Conservation (phyloP, 805 yeast genomes). For the Ogataea degrootiae region DNA sequence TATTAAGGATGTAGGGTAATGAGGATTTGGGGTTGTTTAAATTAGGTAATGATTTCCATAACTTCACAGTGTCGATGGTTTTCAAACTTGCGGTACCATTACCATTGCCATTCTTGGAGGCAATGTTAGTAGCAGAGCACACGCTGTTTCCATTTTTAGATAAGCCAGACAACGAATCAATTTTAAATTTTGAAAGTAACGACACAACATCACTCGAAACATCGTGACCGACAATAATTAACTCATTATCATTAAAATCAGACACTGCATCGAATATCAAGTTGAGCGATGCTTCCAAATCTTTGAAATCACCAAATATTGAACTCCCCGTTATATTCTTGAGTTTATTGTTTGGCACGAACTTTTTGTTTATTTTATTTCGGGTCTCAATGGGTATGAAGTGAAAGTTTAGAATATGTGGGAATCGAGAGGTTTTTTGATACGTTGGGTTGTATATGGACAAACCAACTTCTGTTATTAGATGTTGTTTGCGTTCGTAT, state of each 20-base stretch:
- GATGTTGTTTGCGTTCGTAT: constrained; percentile 12
- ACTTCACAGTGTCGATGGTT: constrained; percentile 25
- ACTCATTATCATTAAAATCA: neutral
- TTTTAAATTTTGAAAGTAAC: no score
- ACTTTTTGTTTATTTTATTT: constrained; percentile 17
- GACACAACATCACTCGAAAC: constrained; percentile 20
- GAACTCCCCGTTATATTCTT: constrained; percentile 28
- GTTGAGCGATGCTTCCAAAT: constrained; percentile 9
- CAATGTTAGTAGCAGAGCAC: no score
- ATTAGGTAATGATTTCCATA: constrained; percentile 23
- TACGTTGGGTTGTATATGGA: constrained; percentile 27
- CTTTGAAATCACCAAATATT: constrained; percentile 10
- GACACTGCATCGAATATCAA: constrained; percentile 5
- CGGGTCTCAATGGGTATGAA: constrained; percentile 22
- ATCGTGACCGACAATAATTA: constrained; percentile 27
- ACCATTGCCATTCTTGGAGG: constrained; percentile 11
- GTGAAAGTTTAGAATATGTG: constrained; percentile 28
- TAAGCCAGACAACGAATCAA: no score
- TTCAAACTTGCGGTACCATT: constrained; percentile 13
- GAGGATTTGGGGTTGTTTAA: constrained; percentile 12
- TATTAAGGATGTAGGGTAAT: constrained; percentile 23
- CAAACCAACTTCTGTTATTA: constrained; percentile 27
- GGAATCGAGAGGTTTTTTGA: constrained; percentile 25
- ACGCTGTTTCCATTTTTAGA: no score
- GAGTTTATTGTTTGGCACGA: constrained; percentile 25